These are phyloP conservation scores for Cladosporium velox DNA, from an alignment of 2,329 filamentous ascomycete species.

Conservation along the genomic window DNA sequence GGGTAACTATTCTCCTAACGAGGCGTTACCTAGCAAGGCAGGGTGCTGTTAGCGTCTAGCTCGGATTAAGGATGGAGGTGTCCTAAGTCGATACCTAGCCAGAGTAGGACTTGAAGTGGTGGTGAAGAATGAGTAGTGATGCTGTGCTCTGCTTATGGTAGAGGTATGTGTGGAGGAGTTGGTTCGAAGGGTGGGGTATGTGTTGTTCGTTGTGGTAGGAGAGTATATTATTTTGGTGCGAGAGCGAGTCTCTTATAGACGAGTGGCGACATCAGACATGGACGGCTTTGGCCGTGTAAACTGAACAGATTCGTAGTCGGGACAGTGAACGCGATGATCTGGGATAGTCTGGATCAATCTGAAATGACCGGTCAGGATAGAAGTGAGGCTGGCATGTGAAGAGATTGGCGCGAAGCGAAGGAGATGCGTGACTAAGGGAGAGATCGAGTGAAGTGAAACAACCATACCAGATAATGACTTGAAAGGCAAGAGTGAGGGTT, in stretches of 20 bases:
- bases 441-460: background rate
- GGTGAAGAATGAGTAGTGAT: background rate
- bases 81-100: background rate
- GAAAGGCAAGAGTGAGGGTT: background rate
- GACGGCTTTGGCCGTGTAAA: background rate
- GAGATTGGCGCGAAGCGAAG: background rate
- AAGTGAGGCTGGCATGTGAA: background rate
- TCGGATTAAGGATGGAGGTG: background rate
- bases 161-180: too few species aligned
- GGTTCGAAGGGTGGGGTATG: too few species aligned
- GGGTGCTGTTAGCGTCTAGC: background rate
- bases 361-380: background rate
- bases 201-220: background rate
- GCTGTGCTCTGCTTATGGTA: too few species aligned
- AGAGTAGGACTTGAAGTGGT: background rate
- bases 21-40: background rate
- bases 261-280: background rate
- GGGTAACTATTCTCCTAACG: too few species aligned
- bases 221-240: background rate
- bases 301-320: background rate
- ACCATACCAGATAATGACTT: background rate
- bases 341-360: background rate
- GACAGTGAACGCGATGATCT: background rate
- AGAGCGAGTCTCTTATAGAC: background rate
- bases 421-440: background rate